Evolutionary conservation across 1,284 basidiomycete species (phyloP), one percentile per base, ranked within the genome.

Genomic region (Irpex lacteus): DNA sequence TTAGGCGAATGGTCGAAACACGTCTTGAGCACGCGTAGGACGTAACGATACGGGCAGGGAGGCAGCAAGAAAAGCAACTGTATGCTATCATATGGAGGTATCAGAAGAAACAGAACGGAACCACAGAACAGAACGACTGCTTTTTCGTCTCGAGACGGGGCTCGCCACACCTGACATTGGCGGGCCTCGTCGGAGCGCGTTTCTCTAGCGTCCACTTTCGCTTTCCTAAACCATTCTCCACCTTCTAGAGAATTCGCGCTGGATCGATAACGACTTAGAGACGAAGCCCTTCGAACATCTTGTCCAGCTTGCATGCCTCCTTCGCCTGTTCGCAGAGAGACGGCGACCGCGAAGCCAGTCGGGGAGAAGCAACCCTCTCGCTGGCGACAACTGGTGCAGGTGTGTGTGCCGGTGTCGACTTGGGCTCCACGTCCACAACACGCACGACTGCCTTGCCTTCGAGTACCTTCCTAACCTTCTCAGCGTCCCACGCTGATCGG

Each of bases 361-460:
- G 34, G 21, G 62, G 37, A 32, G 65, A 57, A 59, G 36, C 56
- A 34, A 60, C 59, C 40, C 60, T 53, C 60, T 49, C 60, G 50
- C 37, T 60, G 36, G 47, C 8, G 36, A 60, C 21, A 8, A 54
- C 11, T n/a, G 65, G 15, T 21, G 52, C 18, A 0, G 60, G 11
- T 9, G 62, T 34, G 37, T 9, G 15, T 44, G 59, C 38, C 18
- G 59, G 44, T 9, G 59, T 18, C 5, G 57, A 47, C 21, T 58
- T 26, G 2, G 75, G 69, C 67, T 89, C 90, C 65, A 93, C 78
- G 73, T 92, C 91, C 67, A 93, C 91, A 65, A 92, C 82, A 59
- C 81, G 78, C 63, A 93, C 79, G 47, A 92, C 88, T 0, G 91
- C 91, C 66, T 84, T 87, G 60, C 91, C 91, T 67, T 92, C 91